Evolutionary conservation across 2,329 filamentous ascomycete genomes (phyloP).

Genomic region (Penicillium sp.): DNA sequence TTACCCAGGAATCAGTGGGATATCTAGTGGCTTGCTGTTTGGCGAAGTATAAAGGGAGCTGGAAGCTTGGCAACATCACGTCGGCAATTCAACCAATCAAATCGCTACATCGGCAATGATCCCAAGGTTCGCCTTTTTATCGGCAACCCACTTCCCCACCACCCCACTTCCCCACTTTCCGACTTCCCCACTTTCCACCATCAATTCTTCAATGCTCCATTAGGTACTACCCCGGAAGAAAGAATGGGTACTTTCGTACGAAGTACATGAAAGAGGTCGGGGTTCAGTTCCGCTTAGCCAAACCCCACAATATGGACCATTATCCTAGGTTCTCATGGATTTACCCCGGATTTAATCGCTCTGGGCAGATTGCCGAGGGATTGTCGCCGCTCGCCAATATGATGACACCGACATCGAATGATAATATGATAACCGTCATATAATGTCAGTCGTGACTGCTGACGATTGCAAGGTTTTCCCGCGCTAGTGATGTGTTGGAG

Average conservation of each 20-base stretch:
- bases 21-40: background rate
- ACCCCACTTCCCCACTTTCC: too few relatives aligned
- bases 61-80: background rate
- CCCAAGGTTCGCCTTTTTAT: background rate
- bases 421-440: background rate
- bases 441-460: background rate
- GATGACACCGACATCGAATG: background rate
- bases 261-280: too few relatives aligned
- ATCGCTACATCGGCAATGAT: constrained; percentile 1
- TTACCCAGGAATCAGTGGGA: background rate
- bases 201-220: too few relatives aligned
- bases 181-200: too few relatives aligned
- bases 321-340: too few relatives aligned
- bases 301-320: too few relatives aligned
- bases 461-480: too few relatives aligned
- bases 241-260: too few relatives aligned
- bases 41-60: background rate
- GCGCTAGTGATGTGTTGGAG: too few relatives aligned
- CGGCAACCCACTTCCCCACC: constrained; percentile 6
- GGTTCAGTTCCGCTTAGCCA: too few relatives aligned
- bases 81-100: constrained; percentile 4
- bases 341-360: background rate
- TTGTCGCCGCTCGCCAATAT: background rate
- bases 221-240: too few relatives aligned
- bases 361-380: constrained; percentile 4